Base-by-base conservation (phyloP, 352 stramenopile species). In the Globisporangium splendens region DNA sequence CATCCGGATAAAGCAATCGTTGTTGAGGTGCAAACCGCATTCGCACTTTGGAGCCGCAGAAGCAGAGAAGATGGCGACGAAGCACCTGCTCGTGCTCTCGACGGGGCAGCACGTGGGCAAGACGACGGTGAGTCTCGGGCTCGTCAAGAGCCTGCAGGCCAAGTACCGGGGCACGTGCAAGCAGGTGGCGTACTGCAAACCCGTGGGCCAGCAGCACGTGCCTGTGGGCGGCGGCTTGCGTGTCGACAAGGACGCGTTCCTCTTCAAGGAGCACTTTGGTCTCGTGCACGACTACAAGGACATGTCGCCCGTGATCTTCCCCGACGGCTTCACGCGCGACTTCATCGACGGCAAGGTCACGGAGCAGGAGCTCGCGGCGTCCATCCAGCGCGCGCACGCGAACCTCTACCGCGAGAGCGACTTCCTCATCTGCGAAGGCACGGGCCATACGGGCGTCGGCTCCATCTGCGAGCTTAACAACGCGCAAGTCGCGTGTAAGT, bases 251-350 rank as follows among this genome's bases (percentile, higher is more conserved):
- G 91, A 98, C 66, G 93, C 97, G 22, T 95, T 87, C 59, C 68
- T 99, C 10, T 95, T 99, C 59, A 97, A 96, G 58, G 94, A 99
- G 64, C 90, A 98, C 70, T 99, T 99, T 62, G 78, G 89, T 21
- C 77, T 99, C 35, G 81, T 98, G 67, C 94, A 98, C 64, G 75
- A 97, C 62, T 99, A 99, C 82, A 75, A 88, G 66, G 76, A 98
- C 68, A 99, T 99, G 97, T 98, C 88, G 56, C 97, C 97, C 31
- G 96, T 99, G 24, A 94, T 99, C 70, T 98, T 99, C 68, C 96
- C 96, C 0, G 68, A 88, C 38, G 96, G 96, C 21, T 99, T 99
- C 71, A 99, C 97, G 43, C 92, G 95, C 65, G 82, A 98, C 54
- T 99, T 96, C 63, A 95, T 99, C 55, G 96, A 99, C 70, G 96